Evolutionary conservation across 495 filamentous ascomycete species (phyloP).

Genomic region (Halenospora varia): DNA sequence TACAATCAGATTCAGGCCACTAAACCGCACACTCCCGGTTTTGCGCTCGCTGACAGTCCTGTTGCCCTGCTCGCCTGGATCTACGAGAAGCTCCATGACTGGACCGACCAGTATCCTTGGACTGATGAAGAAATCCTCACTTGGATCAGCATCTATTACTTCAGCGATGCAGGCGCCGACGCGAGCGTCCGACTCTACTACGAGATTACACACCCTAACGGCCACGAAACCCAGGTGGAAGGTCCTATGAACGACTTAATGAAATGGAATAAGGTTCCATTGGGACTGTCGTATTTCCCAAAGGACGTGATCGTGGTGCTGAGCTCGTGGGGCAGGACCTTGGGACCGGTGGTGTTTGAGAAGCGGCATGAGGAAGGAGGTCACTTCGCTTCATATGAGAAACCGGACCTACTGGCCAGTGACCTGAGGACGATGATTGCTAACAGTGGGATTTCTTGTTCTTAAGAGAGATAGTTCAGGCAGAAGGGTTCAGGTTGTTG

Average conservation of each 20-base stretch:
- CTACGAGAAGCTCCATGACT: conserved; percentile 66
- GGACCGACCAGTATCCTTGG: conserved; percentile 65
- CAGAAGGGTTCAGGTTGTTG: too few relatives aligned
- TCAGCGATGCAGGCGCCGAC: conserved; percentile 51
- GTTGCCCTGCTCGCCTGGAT: conserved; percentile 65
- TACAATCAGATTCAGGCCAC: conserved; percentile 55
- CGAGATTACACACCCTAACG: conserved; percentile 31
- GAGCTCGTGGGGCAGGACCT: conserved; percentile 16
- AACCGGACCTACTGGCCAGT: conserved; percentile 36
- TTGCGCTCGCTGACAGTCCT: conserved; percentile 54
- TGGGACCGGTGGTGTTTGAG: conserved; percentile 56
- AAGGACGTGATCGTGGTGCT: conserved; percentile 15
- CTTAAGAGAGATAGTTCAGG: too few relatives aligned
- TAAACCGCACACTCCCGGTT: conserved; percentile 62
- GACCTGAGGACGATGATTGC: conserved; percentile 36
- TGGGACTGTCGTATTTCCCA: conserved; percentile 19
- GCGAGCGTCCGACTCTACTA: conserved; percentile 59
- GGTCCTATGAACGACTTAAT: too few relatives aligned
- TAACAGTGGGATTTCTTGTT: too few relatives aligned
- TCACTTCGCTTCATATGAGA: conserved; percentile 61
- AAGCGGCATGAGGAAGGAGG: conserved; percentile 49
- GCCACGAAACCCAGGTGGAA: background rate
- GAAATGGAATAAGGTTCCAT: conserved; percentile 17
- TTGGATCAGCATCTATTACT: conserved; percentile 61
- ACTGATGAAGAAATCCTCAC: conserved; percentile 64